These are phyloP conservation scores for Fistulifera pelliculosa DNA, from an alignment of 108 stramenopile genomes.

Conservation along the genomic window DNA sequence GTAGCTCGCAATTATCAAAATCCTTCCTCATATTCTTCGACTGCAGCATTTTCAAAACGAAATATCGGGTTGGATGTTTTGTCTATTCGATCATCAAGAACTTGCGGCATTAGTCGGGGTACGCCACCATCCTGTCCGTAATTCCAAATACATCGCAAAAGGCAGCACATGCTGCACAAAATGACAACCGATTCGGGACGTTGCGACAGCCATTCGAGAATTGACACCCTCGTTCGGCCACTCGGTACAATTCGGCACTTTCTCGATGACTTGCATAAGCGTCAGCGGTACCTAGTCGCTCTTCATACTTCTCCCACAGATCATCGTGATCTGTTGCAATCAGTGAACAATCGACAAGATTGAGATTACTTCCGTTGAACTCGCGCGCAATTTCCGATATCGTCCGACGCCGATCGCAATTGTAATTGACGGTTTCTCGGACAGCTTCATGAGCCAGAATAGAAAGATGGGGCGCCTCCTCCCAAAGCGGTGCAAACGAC, in stretches of 20 bases:
- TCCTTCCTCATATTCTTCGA: constrained; percentile 7
- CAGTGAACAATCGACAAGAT: constrained; percentile 15
- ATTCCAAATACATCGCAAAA: constrained; percentile 42
- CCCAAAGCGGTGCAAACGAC: constrained; percentile 14
- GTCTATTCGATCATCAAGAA: constrained; percentile 21
- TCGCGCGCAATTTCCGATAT: constrained; percentile 32
- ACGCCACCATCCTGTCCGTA: constrained; percentile 34
- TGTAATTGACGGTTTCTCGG: constrained; percentile 63
- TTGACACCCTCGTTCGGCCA: constrained; percentile 31
- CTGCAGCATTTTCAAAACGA: no score
- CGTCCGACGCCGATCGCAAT: constrained; percentile 48
- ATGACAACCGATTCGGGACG: constrained; percentile 31
- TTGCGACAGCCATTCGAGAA: constrained; percentile 22
- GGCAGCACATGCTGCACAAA: constrained; percentile 43
- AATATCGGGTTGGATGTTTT: background rate
- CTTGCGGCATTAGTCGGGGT: constrained; percentile 15
- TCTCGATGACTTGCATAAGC: constrained; percentile 25
- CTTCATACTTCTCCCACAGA: constrained; percentile 28
- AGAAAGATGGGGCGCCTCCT: no score
- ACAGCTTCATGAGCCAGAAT: constrained; percentile 43
- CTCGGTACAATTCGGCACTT: constrained; percentile 30
- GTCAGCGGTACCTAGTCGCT: constrained; percentile 15
- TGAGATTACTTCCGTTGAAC: constrained; percentile 6
- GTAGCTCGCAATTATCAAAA: constrained; percentile 47
- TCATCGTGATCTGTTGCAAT: constrained; percentile 19